Evolutionary conservation across 768 basidiomycete genomes (phyloP).

Genomic region (Terana coerulea): DNA sequence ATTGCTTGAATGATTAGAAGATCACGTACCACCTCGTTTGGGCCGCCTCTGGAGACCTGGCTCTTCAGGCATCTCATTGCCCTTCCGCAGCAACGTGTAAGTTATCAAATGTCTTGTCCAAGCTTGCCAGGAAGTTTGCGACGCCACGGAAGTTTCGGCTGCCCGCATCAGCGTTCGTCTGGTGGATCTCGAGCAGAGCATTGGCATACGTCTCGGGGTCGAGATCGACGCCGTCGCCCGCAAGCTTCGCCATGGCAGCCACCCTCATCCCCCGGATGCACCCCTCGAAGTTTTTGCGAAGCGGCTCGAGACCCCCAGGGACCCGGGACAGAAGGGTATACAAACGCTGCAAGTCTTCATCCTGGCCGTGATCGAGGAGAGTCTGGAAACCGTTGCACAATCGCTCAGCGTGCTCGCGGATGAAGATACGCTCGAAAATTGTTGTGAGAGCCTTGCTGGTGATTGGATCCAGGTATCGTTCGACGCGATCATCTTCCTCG

Average conservation of each 20-base stretch:
- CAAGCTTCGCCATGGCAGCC: constrained; percentile 70
- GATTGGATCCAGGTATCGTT: constrained; percentile 84
- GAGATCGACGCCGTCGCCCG: constrained; percentile 47
- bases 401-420: constrained; percentile 74
- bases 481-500: constrained; percentile 94
- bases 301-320: constrained; percentile 82
- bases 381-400: constrained; percentile 94
- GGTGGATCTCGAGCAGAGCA: constrained; percentile 84
- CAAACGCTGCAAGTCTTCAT: constrained; percentile 93
- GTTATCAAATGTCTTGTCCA: constrained; percentile 93
- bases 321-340: constrained; percentile 87
- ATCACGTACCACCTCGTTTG: constrained; percentile 81
- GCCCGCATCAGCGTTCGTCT: constrained; percentile 87
- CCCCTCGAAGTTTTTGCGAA: constrained; percentile 89
- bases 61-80: constrained; percentile 91
- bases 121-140: constrained; percentile 85
- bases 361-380: constrained; percentile 87
- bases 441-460: constrained; percentile 80
- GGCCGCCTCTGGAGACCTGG: constrained; percentile 82
- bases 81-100: constrained; percentile 90
- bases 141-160: constrained; percentile 87
- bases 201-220: constrained; percentile 93
- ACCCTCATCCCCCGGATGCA: constrained; percentile 91
- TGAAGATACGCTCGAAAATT: constrained; percentile 89
- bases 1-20: too few relatives aligned